phyloP scores from a whole-genome alignment of 176 grass and related monocot genomes.

The Olyra latifolia region DNA sequence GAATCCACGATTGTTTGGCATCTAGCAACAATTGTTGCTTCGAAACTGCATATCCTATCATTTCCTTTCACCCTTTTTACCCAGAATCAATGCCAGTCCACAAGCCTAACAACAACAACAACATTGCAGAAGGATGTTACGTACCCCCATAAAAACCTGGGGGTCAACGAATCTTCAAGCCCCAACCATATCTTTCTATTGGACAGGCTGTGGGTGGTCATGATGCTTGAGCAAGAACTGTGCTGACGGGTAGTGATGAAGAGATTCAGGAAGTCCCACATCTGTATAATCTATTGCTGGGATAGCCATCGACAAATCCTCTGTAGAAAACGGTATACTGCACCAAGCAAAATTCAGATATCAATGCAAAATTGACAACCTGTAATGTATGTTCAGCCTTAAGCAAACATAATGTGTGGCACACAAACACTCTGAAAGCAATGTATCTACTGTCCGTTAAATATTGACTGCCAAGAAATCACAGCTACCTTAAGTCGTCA shows the following conservation, averaged over 20 bases:
- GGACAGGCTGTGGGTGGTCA: slow-evolving; percentile 46
- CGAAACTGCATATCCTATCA: slow-evolving; percentile 6
- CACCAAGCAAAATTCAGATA: slow-evolving; percentile 33
- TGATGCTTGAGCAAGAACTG: slow-evolving; percentile 53
- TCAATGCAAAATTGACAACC: slow-evolving; percentile 27
- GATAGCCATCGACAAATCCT: slow-evolving; percentile 95
- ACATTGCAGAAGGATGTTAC: slow-evolving; percentile 32
- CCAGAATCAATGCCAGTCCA: background rate
- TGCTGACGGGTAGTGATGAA: slow-evolving; percentile 57
- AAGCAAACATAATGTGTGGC: background rate
- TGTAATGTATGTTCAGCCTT: background rate
- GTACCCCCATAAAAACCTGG: slow-evolving; percentile 35
- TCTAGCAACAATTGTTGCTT: slow-evolving; percentile 76
- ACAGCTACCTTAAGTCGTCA: slow-evolving; percentile 74
- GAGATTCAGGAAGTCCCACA: slow-evolving; percentile 60
- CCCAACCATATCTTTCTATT: slow-evolving; percentile 27
- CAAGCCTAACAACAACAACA: slow-evolving; percentile 49
- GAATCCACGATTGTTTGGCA: background rate
- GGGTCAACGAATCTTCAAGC: slow-evolving; percentile 29
- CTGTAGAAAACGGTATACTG: slow-evolving; percentile 95
- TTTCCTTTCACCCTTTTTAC: background rate
- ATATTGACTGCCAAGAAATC: background rate
- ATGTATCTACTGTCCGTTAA: background rate
- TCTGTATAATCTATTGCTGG: slow-evolving; percentile 69
- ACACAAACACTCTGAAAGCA: background rate